Evolutionary conservation across 1,139 yeast species (phyloP).

Genomic region (Yamadazyma diddensiae): DNA sequence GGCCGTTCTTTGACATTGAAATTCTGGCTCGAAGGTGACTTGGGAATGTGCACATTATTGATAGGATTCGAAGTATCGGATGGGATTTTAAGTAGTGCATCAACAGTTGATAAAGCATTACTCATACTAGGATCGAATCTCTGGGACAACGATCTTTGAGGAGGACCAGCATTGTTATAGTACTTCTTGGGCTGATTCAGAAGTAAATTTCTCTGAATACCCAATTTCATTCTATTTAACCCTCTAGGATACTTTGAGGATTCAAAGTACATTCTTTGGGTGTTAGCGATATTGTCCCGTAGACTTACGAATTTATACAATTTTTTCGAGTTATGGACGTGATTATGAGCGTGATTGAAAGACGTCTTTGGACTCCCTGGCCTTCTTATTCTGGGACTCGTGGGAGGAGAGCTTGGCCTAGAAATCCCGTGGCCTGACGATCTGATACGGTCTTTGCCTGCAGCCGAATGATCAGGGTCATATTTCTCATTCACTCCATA

Average conservation of each 20-base stretch:
- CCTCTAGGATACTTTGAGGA: conserved; percentile 33
- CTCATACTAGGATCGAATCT: conserved; percentile 8
- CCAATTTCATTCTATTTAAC: conserved; percentile 35
- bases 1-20: neutral
- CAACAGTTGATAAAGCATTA: conserved; percentile 16
- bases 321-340: conserved; percentile 2
- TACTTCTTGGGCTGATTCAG: conserved; percentile 10
- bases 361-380: neutral
- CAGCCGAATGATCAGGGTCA: conserved; percentile 1
- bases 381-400: neutral
- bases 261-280: conserved; percentile 23
- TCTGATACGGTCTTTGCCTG: neutral
- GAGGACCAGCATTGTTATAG: neutral
- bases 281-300: conserved; percentile 31
- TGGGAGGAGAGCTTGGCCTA: neutral
- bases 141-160: conserved; percentile 3
- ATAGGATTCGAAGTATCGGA: conserved; percentile 11
- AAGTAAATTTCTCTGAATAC: conserved; percentile 25
- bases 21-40: conserved; percentile 1
- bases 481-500: conserved; percentile 19
- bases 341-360: conserved; percentile 11
- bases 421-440: neutral
- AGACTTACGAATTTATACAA: conserved; percentile 35
- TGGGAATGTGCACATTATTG: too few species aligned
- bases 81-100: conserved; percentile 21